phyloP scores from a whole-genome alignment of 176 grass and related monocot genomes.

The Aegilops speltoides region DNA sequence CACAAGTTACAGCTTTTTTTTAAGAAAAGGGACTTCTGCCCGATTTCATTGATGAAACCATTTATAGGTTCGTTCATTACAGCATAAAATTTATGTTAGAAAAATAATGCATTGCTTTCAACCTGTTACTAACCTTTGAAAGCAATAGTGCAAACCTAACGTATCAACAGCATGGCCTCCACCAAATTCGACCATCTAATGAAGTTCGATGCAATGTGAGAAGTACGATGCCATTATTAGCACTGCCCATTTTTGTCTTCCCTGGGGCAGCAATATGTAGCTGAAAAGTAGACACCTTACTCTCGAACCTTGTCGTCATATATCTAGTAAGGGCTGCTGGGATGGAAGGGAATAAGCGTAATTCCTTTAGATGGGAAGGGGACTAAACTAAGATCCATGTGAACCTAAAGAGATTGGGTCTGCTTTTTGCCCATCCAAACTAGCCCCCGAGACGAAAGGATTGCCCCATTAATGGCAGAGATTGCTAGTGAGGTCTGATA shows the following conservation, averaged over 20 bases:
- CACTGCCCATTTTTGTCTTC: not conserved
- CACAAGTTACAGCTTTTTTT: not conserved
- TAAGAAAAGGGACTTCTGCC: too few relatives aligned
- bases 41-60: too few relatives aligned
- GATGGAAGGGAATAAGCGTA: not conserved
- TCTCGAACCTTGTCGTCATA: not conserved
- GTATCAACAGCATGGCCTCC: not conserved
- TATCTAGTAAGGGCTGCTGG: not conserved
- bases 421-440: not conserved
- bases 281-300: too few relatives aligned
- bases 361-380: not conserved
- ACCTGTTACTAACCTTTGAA: not conserved
- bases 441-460: not conserved
- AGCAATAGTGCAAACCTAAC: not conserved
- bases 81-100: not conserved
- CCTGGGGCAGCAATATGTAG: not conserved
- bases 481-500: not conserved
- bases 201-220: not conserved
- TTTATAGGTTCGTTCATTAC: too few relatives aligned
- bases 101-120: not conserved
- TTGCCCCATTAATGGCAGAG: conserved; percentile 14
- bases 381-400: not conserved
- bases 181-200: not conserved
- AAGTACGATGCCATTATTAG: not conserved
- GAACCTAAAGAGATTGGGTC: not conserved